phyloP scores from a whole-genome alignment of 2,329 filamentous ascomycete genomes.

The Beauveria australis region DNA sequence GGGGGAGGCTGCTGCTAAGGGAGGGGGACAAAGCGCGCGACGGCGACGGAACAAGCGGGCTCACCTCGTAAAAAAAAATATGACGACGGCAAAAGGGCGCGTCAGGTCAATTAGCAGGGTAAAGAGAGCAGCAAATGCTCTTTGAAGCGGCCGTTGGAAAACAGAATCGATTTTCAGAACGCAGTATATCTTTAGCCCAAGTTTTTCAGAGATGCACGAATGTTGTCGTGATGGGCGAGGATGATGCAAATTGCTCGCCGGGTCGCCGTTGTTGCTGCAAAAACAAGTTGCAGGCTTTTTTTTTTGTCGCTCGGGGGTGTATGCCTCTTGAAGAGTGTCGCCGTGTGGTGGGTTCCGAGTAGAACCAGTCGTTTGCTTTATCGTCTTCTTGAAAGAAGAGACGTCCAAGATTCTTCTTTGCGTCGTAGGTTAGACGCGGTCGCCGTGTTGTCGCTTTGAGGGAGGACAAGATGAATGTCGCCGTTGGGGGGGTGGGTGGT shows the following conservation, averaged over 20 bases:
- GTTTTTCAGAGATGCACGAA: neutral
- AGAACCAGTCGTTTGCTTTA: neutral
- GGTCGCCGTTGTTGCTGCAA: slow-evolving; percentile 2
- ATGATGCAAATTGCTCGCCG: neutral
- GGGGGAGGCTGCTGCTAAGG: neutral
- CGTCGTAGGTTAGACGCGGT: slow-evolving; percentile 1
- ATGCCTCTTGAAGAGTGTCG: neutral
- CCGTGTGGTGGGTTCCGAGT: neutral
- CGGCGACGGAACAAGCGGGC: neutral
- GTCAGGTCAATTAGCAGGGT: neutral
- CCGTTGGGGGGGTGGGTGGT: neutral
- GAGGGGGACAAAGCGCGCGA: slow-evolving; percentile 3
- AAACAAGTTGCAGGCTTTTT: neutral
- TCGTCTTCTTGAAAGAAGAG: neutral
- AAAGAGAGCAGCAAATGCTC: neutral
- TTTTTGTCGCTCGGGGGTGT: neutral
- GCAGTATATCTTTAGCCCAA: neutral
- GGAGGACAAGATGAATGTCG: slow-evolving; percentile 2
- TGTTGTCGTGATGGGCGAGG: neutral
- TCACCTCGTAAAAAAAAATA: neutral
- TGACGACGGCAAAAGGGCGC: slow-evolving; percentile 3
- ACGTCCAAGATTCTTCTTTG: neutral
- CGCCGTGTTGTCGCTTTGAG: slow-evolving; percentile 1
- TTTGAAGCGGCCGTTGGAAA: neutral
- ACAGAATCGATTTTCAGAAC: neutral